These are phyloP conservation scores for Citrullus amarus DNA, from an alignment of 306 rosid species.

Conservation along the genomic window DNA sequence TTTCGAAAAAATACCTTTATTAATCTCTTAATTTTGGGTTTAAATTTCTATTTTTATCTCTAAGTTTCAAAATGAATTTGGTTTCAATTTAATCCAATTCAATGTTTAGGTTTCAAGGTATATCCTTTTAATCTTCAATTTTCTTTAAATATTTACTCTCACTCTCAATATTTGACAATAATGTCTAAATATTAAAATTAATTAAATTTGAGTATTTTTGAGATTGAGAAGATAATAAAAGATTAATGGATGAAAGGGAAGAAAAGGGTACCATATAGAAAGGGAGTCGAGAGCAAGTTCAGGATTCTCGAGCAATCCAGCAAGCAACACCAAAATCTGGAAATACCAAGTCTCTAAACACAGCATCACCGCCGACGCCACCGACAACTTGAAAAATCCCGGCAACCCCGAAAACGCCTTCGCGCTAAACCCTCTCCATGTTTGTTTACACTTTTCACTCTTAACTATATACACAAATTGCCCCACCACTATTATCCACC, in stretches of 20 bases:
- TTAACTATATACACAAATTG: conserved; percentile 32
- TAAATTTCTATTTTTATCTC: too few relatives aligned
- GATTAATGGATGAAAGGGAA: accelerated
- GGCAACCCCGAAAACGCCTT: conserved; percentile 40
- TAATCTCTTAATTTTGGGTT: too few relatives aligned
- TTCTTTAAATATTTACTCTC: too few relatives aligned
- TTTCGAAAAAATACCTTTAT: too few relatives aligned
- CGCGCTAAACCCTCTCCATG: conserved; percentile 44
- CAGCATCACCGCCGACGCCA: conserved; percentile 66
- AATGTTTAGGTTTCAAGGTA: too few relatives aligned
- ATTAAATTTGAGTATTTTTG: too few relatives aligned
- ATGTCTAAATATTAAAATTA: too few relatives aligned
- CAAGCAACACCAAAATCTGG: conserved; percentile 49
- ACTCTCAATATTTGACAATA: too few relatives aligned
- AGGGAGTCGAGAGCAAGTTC: conserved; percentile 52
- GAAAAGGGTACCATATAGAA: conserved; percentile 34
- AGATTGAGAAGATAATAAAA: not conserved
- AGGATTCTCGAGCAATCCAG: conserved; percentile 53
- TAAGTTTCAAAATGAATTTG: too few relatives aligned
- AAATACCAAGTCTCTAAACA: conserved; percentile 69
- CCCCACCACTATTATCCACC: conserved; percentile 66
- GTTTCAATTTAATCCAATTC: too few relatives aligned
- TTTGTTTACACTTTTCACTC: conserved; percentile 17
- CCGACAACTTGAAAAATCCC: conserved; percentile 38
- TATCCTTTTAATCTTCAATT: too few relatives aligned